Conservation (phyloP, 192 early-diverging fungal species). For the Linderina pennispora region DNA sequence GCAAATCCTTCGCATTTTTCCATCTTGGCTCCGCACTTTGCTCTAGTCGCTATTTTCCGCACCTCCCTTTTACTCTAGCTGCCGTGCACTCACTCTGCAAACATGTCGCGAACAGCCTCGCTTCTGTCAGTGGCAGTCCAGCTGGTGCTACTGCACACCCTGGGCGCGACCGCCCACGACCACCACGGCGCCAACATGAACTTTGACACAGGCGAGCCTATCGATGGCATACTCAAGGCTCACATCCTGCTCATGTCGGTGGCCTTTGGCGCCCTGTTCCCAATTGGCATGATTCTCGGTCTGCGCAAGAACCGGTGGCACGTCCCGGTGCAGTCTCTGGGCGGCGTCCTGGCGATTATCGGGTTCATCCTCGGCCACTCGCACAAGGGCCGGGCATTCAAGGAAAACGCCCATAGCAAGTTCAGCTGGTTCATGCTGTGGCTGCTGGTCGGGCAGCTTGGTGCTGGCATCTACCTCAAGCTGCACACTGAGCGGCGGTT, state of each 20-base stretch:
- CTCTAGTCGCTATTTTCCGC: too few species aligned
- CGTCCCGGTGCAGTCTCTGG: slow-evolving; percentile 54
- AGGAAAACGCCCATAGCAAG: slow-evolving; percentile 57
- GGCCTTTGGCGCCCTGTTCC: slow-evolving; percentile 43
- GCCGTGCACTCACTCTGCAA: too few species aligned
- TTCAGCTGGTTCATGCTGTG: slow-evolving; percentile 58
- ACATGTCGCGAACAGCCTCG: too few species aligned
- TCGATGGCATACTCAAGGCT: slow-evolving; percentile 30
- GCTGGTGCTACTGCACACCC: slow-evolving; percentile 3
- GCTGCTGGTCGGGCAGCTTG: slow-evolving; percentile 47
- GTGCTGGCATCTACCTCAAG: slow-evolving; percentile 54
- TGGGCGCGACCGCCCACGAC: slow-evolving; percentile 16
- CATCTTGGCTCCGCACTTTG: too few species aligned
- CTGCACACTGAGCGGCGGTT: slow-evolving; percentile 52
- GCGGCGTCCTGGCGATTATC: slow-evolving; percentile 35
- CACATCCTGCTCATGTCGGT: slow-evolving; percentile 45
- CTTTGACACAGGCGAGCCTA: slow-evolving; percentile 42
- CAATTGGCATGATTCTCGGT: slow-evolving; percentile 53
- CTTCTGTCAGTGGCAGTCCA: too few species aligned
- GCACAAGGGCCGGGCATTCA: slow-evolving; percentile 56
- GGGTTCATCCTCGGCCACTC: slow-evolving; percentile 59
- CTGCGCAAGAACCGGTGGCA: slow-evolving; percentile 53
- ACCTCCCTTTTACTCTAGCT: too few species aligned
- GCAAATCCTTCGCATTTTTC: too few species aligned
- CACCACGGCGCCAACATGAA: slow-evolving; percentile 45